These are phyloP conservation scores for Vitis rotundifolia DNA, from an alignment of 164 flowering plant genomes.

Conservation along the genomic window DNA sequence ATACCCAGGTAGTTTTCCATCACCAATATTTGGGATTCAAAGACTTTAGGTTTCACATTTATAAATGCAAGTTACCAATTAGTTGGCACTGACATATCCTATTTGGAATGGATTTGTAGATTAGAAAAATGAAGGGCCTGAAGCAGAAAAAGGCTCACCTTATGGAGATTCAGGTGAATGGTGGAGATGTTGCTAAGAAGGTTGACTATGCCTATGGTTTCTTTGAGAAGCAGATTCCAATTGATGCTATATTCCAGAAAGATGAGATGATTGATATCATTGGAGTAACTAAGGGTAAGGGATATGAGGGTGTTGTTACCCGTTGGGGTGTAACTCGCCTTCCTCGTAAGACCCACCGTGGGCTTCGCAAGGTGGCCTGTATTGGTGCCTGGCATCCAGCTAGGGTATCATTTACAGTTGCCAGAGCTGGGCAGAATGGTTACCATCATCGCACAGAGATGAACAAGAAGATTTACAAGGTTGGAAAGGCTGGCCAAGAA, in stretches of 20 bases:
- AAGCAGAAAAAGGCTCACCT: conserved; percentile 80
- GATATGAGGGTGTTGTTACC: conserved; percentile 82
- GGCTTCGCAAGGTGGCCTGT: conserved; percentile 74
- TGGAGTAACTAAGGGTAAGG: conserved; percentile 82
- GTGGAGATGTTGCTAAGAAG: conserved; percentile 61
- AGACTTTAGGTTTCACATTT: too few relatives aligned
- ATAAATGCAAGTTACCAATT: too few relatives aligned
- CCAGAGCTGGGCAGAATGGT: conserved; percentile 79
- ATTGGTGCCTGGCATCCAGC: conserved; percentile 90
- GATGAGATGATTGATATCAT: conserved; percentile 83
- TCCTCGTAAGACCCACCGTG: conserved; percentile 75
- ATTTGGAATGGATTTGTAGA: conserved; percentile 26
- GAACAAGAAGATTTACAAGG: conserved; percentile 76
- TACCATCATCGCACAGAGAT: conserved; percentile 75
- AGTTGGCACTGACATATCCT: background rate
- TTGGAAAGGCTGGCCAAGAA: conserved; percentile 65
- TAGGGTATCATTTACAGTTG: conserved; percentile 72
- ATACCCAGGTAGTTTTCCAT: conserved; percentile 55
- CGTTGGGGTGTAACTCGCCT: conserved; percentile 84
- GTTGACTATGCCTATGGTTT: conserved; percentile 69
- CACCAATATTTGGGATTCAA: too few relatives aligned
- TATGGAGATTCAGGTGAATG: conserved; percentile 82
- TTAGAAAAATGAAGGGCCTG: conserved; percentile 70
- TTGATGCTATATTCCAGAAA: conserved; percentile 72
- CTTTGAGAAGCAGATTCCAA: conserved; percentile 70